Conservation (phyloP, 768 basidiomycete species). For the Lactarius sp. region DNA sequence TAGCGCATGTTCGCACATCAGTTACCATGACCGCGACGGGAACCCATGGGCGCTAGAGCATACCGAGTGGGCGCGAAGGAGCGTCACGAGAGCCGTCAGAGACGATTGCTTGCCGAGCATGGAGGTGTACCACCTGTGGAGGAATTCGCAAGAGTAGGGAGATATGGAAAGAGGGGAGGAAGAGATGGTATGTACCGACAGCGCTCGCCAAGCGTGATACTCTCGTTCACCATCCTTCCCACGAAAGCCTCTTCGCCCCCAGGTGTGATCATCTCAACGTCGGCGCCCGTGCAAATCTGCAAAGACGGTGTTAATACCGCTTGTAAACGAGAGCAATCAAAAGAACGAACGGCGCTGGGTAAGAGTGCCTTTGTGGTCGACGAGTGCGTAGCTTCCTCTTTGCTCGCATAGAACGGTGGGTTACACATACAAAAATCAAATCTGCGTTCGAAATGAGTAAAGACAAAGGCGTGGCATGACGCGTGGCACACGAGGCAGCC, state of each 20-base stretch:
- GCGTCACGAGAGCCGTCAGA: conserved; percentile 52
- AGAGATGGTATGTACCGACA: conserved; percentile 50
- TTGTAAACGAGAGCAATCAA: not conserved
- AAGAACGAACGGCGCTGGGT: conserved; percentile 61
- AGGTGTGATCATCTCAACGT: conserved; percentile 81
- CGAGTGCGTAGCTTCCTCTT: conserved; percentile 57
- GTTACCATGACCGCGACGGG: not conserved
- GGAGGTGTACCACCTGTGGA: conserved; percentile 81
- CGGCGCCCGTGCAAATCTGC: conserved; percentile 82
- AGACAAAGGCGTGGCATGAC: not conserved
- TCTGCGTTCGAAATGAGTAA: conserved; percentile 29
- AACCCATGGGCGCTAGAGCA: conserved; percentile 9
- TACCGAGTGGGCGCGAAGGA: conserved; percentile 47
- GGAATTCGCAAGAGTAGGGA: not conserved
- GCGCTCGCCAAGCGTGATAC: conserved; percentile 40
- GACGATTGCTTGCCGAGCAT: conserved; percentile 88
- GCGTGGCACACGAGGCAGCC: conserved; percentile 4
- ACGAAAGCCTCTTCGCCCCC: conserved; percentile 88
- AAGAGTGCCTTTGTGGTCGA: conserved; percentile 57
- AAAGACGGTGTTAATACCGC: not conserved
- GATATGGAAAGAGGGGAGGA: not conserved
- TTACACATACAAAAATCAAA: conserved; percentile 92
- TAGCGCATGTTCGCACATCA: not conserved
- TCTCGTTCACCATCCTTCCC: conserved; percentile 70
- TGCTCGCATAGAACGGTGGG: conserved; percentile 87